Conservation (phyloP, 192 early-diverging fungal species). For the Lunasporangiospora selenospora region DNA sequence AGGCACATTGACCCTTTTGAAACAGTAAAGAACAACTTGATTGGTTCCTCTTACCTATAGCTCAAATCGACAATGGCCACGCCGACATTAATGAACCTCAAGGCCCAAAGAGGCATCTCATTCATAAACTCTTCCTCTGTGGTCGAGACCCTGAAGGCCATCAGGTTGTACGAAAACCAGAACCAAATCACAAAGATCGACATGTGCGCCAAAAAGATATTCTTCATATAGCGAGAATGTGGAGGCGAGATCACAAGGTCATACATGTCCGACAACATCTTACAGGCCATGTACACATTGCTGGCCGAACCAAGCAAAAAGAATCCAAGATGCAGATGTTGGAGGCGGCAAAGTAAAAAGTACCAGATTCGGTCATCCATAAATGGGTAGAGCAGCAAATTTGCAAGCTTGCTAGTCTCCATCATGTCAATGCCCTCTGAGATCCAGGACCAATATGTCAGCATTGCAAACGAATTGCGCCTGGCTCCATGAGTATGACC, state of each 20-base stretch:
- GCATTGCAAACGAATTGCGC: conserved; percentile 7
- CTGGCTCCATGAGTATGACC: too few relatives aligned
- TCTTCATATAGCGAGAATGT: conserved; percentile 44
- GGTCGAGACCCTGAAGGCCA: conserved; percentile 52
- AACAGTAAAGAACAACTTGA: too few relatives aligned
- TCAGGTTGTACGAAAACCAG: conserved; percentile 65
- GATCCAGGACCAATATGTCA: conserved; percentile 13
- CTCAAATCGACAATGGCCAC: conserved; percentile 60
- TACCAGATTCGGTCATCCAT: conserved; percentile 55
- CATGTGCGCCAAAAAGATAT: conserved; percentile 46
- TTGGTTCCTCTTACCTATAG: conserved; percentile 29
- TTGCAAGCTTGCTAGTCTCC: conserved; percentile 30
- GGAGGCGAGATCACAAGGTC: conserved; percentile 53
- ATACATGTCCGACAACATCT: conserved; percentile 62
- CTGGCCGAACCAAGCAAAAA: conserved; percentile 62
- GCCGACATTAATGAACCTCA: conserved; percentile 63
- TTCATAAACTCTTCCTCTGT: conserved; percentile 57
- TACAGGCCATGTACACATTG: conserved; percentile 59
- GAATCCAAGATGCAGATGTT: conserved; percentile 63
- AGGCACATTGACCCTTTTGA: too few relatives aligned
- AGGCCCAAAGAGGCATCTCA: conserved; percentile 60
- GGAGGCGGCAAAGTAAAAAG: conserved; percentile 52
- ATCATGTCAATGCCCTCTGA: conserved; percentile 31
- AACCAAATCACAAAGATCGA: conserved; percentile 54
- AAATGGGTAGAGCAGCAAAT: conserved; percentile 51